A percentile compares a stretch with the other conserved stretches of the same genome.
phyloP scores from a whole-genome alignment of 2,329 filamentous ascomycete species.

The Penicillium olsonii region DNA sequence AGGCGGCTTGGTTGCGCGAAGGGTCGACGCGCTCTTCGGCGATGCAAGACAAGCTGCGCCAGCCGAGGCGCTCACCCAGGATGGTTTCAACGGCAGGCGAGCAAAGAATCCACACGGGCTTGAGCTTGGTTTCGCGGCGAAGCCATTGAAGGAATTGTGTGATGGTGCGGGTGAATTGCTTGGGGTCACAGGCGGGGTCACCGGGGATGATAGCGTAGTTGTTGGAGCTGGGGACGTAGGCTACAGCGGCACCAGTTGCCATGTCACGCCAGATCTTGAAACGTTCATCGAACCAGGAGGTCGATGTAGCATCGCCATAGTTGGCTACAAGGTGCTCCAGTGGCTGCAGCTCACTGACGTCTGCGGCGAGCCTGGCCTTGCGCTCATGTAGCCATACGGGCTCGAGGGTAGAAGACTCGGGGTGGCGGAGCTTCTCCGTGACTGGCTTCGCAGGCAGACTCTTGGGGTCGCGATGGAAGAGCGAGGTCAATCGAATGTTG shows the following conservation, averaged over 20 bases:
- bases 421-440: constrained; percentile 71
- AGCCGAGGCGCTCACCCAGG: constrained; percentile 76
- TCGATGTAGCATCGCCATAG: constrained; percentile 92
- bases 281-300: constrained; percentile 86
- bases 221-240: constrained; percentile 71
- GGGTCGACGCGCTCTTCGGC: constrained; percentile 87
- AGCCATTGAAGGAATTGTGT: constrained; percentile 74
- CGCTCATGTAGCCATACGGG: constrained; percentile 58
- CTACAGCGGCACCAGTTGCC: constrained; percentile 76
- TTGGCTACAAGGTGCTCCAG: constrained; percentile 90
- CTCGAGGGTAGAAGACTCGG: constrained; percentile 79
- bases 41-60: constrained; percentile 85
- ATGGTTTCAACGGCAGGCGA: constrained; percentile 76
- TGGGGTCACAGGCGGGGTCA: constrained; percentile 78
- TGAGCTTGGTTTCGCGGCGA: constrained; percentile 68
- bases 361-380: constrained; percentile 45
- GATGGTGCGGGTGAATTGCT: constrained; percentile 74
- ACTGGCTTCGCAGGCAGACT: constrained; percentile 72
- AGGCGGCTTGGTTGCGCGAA: constrained; percentile 64
- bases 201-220: constrained; percentile 83
- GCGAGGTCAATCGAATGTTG: constrained; percentile 83
- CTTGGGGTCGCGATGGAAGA: constrained; percentile 87
- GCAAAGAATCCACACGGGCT: constrained; percentile 88
- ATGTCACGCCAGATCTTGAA: constrained; percentile 86
- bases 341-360: constrained; percentile 63